These are phyloP conservation scores for Chrysoporthe cubensis DNA, from an alignment of 2,329 filamentous ascomycete genomes.

Conservation along the genomic window DNA sequence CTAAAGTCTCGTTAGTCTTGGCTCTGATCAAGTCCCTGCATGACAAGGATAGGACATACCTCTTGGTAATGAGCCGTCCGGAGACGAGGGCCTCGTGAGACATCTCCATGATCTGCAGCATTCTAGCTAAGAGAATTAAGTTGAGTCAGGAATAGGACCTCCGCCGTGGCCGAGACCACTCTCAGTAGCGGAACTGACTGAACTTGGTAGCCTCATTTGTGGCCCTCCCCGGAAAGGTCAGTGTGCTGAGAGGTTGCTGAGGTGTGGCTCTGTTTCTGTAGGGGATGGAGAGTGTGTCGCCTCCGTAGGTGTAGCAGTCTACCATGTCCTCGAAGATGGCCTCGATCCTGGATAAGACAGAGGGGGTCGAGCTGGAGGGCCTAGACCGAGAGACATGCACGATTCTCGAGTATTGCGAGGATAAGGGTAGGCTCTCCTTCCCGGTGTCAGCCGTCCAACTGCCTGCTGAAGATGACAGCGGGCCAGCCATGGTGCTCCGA, in stretches of 20 bases:
- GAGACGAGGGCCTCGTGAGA: slow-evolving; percentile 62
- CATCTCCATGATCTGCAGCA: slow-evolving; percentile 62
- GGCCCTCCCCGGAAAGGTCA: slow-evolving; percentile 53
- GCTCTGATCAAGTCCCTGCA: not conserved
- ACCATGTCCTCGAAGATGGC: slow-evolving; percentile 55
- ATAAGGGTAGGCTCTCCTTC: not conserved
- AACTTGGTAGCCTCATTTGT: slow-evolving; percentile 56
- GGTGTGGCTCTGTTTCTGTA: slow-evolving; percentile 41
- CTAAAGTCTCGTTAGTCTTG: slow-evolving; percentile 46
- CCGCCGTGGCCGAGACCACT: not conserved
- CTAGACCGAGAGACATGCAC: not conserved
- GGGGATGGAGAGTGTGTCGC: slow-evolving; percentile 50
- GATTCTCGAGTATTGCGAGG: slow-evolving; percentile 15
- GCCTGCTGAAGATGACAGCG: not conserved
- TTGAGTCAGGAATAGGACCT: not conserved
- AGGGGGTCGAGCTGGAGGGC: slow-evolving; percentile 29
- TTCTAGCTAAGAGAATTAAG: slow-evolving; percentile 47
- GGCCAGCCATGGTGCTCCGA: not conserved
- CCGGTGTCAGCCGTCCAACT: not conserved
- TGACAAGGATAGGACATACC: slow-evolving; percentile 45
- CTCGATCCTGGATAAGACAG: slow-evolving; percentile 58
- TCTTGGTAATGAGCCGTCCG: slow-evolving; percentile 62
- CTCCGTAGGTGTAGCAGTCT: slow-evolving; percentile 50
- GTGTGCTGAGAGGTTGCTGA: slow-evolving; percentile 24
- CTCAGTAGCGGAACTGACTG: slow-evolving; percentile 40